Evolutionary conservation across 306 rosid species (phyloP).

Genomic region (Carpinus viminea): DNA sequence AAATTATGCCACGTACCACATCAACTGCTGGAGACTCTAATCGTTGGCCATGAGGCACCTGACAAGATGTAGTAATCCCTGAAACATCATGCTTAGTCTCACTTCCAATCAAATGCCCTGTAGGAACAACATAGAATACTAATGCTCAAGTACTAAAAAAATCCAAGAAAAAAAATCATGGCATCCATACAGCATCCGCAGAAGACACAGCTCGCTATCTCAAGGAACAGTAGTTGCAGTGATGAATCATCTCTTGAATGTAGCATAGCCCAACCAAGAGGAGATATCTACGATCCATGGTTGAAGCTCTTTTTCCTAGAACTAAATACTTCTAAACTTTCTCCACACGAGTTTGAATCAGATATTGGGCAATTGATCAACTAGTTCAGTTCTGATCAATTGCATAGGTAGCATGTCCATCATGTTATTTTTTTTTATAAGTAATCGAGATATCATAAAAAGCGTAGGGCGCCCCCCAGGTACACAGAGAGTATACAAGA

Average conservation of each 20-base stretch:
- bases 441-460: too few species aligned
- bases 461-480: too few species aligned
- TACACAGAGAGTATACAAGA: too few species aligned
- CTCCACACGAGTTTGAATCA: conserved; percentile 32
- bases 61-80: conserved; percentile 42
- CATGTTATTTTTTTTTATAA: neutral
- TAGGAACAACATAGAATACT: conserved; percentile 21
- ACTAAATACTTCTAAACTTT: conserved; percentile 26
- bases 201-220: conserved; percentile 34
- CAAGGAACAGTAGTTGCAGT: conserved; percentile 35
- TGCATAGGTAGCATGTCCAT: conserved; percentile 1
- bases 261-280: conserved; percentile 35
- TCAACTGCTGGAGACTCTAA: conserved; percentile 47
- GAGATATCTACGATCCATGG: conserved; percentile 27
- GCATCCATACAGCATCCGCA: conserved; percentile 36
- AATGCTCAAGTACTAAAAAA: conserved; percentile 24
- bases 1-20: conserved; percentile 37
- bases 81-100: conserved; percentile 48
- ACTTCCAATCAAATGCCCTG: conserved; percentile 44
- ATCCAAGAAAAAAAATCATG: conserved; percentile 15
- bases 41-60: conserved; percentile 32
- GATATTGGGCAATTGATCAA: conserved; percentile 20
- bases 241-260: conserved; percentile 33
- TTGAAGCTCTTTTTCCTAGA: conserved; percentile 30
- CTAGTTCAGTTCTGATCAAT: conserved; percentile 20